Evolutionary conservation across 164 flowering plant species (phyloP), one percentile per base, ranked within the genome.

Genomic region (Liriodendron chinense): DNA sequence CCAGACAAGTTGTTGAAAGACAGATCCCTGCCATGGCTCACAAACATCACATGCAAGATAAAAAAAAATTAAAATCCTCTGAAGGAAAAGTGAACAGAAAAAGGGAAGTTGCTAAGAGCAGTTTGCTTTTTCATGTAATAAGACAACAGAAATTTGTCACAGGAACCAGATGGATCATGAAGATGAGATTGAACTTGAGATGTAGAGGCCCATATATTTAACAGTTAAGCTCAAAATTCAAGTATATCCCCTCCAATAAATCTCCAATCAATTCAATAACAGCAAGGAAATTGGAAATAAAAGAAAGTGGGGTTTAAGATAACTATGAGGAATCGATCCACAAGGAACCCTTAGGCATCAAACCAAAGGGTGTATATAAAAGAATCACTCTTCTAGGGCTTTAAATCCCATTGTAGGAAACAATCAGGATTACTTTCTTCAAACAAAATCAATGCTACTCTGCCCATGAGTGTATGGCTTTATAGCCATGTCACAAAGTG

Each of bases 1-100:
- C 97, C 98, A 71, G 86, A 77, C 62, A 94, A 90, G 80, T 92
- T 93, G 85, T 94, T 94, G 83, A 82, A 85, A n/a, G 96, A 92
- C 21, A 94, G 83, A 86, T 94, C 97, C 89, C 98, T 94, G 88
- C 77, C 87, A 47, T 74, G 70, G 43, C 3, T 76, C 16, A 77
- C 70, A 53, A 65, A 57, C 68, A 47, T 21, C 72, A 74, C 23
- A 72, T 53, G 24, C 23, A 59, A 47, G 18, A 47, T 43, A 74
- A 21, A 34, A 74, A 21, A 34, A 74, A 8, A 21, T 47, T n/a
- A 47, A 69, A 69, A 69, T 69, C 13, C 69, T 26, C 69, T 1
- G 43, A 18, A 9, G 56, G 23, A 26, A 13, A 25, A 69, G 56
- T 6, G 4, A 53, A 53, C 18, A 53, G 9, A 53, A 53, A 12